Evolutionary conservation across 2,329 filamentous ascomycete genomes (phyloP).

Genomic region (Hypoxylon sp.): DNA sequence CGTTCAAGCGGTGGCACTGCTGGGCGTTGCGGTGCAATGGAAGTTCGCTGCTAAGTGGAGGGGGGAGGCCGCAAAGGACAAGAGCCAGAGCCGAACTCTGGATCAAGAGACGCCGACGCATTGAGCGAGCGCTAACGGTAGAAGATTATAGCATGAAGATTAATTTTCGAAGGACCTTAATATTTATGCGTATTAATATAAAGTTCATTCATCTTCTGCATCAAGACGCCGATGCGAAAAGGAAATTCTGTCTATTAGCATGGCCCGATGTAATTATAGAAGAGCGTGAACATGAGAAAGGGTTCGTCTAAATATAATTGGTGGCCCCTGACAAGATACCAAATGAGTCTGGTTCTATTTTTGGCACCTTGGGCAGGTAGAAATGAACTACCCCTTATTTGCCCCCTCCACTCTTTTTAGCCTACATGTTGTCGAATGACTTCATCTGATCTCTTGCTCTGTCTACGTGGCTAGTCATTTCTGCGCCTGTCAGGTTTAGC

Average conservation of each 20-base stretch:
- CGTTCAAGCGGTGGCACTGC: conserved; percentile 59
- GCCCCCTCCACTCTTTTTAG: background rate
- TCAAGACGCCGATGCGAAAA: background rate
- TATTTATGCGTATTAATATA: background rate
- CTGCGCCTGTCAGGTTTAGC: background rate
- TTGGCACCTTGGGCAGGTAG: background rate
- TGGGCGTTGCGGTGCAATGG: conserved; percentile 60
- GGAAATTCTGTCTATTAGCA: background rate
- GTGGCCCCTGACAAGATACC: no score
- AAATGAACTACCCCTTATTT: background rate
- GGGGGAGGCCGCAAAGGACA: conserved; percentile 31
- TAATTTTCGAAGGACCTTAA: background rate
- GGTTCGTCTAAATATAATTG: no score
- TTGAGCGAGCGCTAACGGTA: background rate
- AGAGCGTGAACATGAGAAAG: background rate
- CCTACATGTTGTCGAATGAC: background rate
- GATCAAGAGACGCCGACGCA: background rate
- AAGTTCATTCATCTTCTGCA: background rate
- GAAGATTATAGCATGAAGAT: background rate
- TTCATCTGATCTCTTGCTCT: background rate
- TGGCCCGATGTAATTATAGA: background rate
- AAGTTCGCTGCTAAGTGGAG: conserved; percentile 57
- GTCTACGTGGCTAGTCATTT: background rate
- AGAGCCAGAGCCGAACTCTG: background rate
- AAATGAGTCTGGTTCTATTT: background rate